Conservation (phyloP, 345 rosid genomes). For the Eucalyptus erythrocorys region DNA sequence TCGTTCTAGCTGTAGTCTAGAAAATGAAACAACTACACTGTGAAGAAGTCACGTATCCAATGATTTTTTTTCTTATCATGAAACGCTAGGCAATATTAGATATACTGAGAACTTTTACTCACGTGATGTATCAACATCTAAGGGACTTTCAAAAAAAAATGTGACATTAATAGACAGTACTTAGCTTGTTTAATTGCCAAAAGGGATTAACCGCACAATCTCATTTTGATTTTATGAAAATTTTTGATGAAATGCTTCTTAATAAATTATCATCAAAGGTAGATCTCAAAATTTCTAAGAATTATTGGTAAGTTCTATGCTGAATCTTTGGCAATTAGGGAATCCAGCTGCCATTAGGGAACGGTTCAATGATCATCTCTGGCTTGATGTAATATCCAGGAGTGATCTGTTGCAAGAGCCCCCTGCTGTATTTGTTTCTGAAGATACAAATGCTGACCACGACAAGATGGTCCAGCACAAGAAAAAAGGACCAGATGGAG, state of each 20-base stretch:
- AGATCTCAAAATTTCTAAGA: neutral
- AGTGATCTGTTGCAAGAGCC: conserved; percentile 61
- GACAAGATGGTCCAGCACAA: conserved; percentile 41
- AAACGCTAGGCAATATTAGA: neutral
- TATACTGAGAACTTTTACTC: neutral
- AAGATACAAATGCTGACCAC: conserved; percentile 28
- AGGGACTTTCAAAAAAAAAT: neutral
- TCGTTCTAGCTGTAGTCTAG: too few species aligned
- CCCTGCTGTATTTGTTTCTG: conserved; percentile 40
- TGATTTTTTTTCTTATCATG: neutral
- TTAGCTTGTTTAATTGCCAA: neutral
- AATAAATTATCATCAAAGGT: neutral
- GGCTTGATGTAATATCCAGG: conserved; percentile 89
- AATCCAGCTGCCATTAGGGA: conserved; percentile 3
- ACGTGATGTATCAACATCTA: neutral
- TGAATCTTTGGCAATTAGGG: neutral
- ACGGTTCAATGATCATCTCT: conserved; percentile 52
- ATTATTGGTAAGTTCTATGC: neutral
- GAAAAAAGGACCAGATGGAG: conserved; percentile 58
- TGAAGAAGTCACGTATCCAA: neutral
- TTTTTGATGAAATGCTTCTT: neutral
- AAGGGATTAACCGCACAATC: neutral
- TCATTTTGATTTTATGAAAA: neutral
- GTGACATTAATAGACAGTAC: neutral
- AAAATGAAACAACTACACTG: neutral